Base-by-base conservation (phyloP, 2,329 filamentous ascomycete genomes). In the Byssochlamys sp. region DNA sequence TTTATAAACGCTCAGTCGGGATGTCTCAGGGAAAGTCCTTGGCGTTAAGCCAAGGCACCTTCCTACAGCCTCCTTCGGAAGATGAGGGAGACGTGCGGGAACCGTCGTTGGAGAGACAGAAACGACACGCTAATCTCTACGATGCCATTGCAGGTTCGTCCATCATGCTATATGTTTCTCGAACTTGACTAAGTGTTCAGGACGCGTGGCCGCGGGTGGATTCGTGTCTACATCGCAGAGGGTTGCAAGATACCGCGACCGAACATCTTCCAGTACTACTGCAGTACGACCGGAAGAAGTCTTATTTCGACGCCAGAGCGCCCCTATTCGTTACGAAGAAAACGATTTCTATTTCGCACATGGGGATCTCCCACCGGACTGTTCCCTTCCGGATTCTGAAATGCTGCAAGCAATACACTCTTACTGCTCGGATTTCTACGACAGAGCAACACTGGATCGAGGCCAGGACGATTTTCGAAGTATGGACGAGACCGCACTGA, bases 401-500 rank as follows among this genome's bases (percentile, higher is more conserved):
- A 67, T 86, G 12, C 70, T 85, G 14, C 81, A 80, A 61, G 75
- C 80, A 1, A 69, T 85, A 25, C 83, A 86, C 66, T 71, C 77
- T 1, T 85, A 86, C 65, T 69, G 78, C 2, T 78, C 82, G 0
- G 80, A 83, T 54, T 81, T 80, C 61, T 85, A 84, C 66, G 71
- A 67, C 29, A 67, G 68, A 35, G 66, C 69, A 2, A 70, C 69
- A 2, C 58, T 60, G 1, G 66, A 73, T 26, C 62, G 63, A 5
- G 74, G 73, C 2, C 66, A 65, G 51, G 63, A 69, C 33, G 74
- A 78, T 55, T 80, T 78, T 63, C 74, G 73, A 53, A 83, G 78
- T 59, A 77, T 87, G 75, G 82, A 86, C 58, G 83, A 84, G 68
- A 85, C 82, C 7, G 83, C 84, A 1, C 67, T 87, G 57, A 75